Evolutionary conservation across 306 rosid species (phyloP), one percentile per base, ranked within the genome.

Genomic region (Hippophae rhamnoides): DNA sequence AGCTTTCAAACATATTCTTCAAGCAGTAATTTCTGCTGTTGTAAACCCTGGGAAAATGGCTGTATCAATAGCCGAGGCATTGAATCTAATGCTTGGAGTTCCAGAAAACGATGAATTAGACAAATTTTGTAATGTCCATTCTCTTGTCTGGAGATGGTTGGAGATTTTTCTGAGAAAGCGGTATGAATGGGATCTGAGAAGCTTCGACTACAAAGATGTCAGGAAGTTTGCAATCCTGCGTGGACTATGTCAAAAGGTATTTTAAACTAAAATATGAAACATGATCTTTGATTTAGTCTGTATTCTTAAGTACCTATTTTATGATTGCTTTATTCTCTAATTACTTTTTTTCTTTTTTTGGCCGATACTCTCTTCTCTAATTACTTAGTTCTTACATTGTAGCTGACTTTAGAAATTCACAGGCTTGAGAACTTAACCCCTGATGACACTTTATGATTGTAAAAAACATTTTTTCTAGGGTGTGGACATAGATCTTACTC

Each of bases 161-260:
- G 84, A 78, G 73, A 68, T 78, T 23, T 92, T 88, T 77, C 65
- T 88, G 77, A 85, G 55, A 71, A 92, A 88, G 76, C 78, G 97
- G 51, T 92, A 84, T 64, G 87, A 87, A 73, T 92, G 97, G 95
- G 76, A 83, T 82, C 74, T 85, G 60, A 75, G 73, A 65, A 77
- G 75, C 72, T 78, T 82, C 52, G 72, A 78, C 75, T 80, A 81
- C 74, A 72, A 74, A 56, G 94, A 88, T 57, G 74, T 88, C 75
- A 76, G 99, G 82, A 86, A 89, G 73, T 83, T 82, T 78, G 97
- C 95, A 50, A 88, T 92, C 71, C 62, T 92, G 58, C 96, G 99
- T 51, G 99, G 99, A 57, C 74, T 92, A 61, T 92, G 95, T 72
- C 96, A 88, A 76, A 88, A 92, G 99, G 99, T 92, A 80, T 56